A percentile compares a stretch with the other conserved stretches of the same genome.
Conservation (phyloP, 2,329 filamentous ascomycete species). For the Aspergillus amoenus region DNA sequence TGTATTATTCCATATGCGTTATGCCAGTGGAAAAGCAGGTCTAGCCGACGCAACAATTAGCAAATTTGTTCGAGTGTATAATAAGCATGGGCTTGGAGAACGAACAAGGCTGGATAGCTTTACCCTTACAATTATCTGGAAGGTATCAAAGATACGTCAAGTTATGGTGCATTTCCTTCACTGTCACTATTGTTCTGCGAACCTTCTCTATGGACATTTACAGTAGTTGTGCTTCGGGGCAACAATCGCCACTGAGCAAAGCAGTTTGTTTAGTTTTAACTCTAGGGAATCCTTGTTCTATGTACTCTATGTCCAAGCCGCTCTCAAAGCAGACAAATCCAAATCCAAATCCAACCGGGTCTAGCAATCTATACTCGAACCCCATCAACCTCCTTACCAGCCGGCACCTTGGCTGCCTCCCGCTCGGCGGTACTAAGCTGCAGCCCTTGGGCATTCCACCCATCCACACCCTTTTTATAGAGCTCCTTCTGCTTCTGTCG, state of each 20-base stretch:
- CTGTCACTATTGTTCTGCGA: background rate
- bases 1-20: background rate
- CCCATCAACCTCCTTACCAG: slow-evolving; percentile 34
- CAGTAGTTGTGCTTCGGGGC: background rate
- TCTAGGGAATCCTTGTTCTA: background rate
- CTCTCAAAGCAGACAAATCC: background rate
- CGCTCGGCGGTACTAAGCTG: slow-evolving; percentile 38
- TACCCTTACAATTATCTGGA: too few relatives aligned
- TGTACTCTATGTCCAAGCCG: background rate
- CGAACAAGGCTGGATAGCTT: background rate
- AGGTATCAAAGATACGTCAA: background rate
- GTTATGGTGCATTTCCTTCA: background rate
- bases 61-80: background rate
- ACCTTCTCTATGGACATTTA: background rate
- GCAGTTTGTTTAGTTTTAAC: background rate
- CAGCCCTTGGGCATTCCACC: slow-evolving; percentile 45
- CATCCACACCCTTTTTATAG: slow-evolving; percentile 40
- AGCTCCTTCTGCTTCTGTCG: slow-evolving; percentile 40
- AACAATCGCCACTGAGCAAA: background rate
- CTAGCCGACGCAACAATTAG: background rate
- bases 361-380: slow-evolving; percentile 19
- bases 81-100: background rate
- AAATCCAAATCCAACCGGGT: background rate
- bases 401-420: slow-evolving; percentile 33
- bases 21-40: background rate